phyloP scores from a whole-genome alignment of 2,329 filamentous ascomycete species.

The Exophiala sideris region DNA sequence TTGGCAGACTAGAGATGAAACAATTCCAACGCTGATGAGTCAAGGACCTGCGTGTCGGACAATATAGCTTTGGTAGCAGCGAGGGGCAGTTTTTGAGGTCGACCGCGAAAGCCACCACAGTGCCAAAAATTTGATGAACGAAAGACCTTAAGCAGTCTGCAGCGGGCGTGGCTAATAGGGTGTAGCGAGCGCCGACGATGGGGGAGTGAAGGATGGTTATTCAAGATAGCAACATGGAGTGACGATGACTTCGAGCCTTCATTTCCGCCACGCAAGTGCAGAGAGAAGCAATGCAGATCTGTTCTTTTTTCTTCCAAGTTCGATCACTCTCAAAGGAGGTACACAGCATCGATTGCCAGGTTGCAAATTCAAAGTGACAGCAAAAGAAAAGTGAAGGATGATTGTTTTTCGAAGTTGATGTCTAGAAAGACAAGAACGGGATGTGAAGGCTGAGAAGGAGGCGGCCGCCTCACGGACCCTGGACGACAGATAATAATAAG shows the following conservation, averaged over 20 bases:
- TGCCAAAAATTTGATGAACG: neutral
- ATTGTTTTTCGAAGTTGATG: neutral
- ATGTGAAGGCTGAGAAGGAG: neutral
- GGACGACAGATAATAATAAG: no score
- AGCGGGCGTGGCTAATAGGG: neutral
- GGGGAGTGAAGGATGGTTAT: slow-evolving; percentile 14
- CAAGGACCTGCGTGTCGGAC: no score
- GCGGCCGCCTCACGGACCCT: neutral
- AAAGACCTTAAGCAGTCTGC: slow-evolving; percentile 2
- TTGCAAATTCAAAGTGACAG: neutral
- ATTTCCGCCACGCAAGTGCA: slow-evolving; percentile 16
- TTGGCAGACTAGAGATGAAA: no score
- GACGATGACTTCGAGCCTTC: slow-evolving; percentile 13
- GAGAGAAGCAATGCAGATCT: slow-evolving; percentile 6
- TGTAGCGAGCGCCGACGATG: slow-evolving; percentile 14
- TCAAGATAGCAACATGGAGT: slow-evolving; percentile 13
- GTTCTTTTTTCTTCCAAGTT: neutral
- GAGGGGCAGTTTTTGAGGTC: no score
- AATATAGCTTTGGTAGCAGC: no score
- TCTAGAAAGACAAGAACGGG: neutral
- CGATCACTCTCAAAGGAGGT: slow-evolving; percentile 7
- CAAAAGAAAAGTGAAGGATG: slow-evolving; percentile 1
- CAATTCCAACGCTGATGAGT: no score
- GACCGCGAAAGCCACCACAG: no score
- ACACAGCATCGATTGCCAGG: neutral